Conservation (phyloP, 192 early-diverging fungal genomes). For the Ambispora gerdemannii region DNA sequence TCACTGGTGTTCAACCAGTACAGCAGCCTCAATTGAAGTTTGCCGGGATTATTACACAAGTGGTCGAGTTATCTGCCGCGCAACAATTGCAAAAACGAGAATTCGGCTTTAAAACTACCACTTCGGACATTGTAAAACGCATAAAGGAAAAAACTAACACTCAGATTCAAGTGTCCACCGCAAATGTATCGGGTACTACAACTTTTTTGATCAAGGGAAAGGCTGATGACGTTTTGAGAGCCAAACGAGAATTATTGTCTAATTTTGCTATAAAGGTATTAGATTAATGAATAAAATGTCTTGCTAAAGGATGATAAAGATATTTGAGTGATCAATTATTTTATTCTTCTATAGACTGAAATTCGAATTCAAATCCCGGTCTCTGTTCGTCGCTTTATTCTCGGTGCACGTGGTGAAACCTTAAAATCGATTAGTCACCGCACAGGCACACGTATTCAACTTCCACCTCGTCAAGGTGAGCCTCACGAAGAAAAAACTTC, state of each 20-base stretch:
- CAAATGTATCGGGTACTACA: slow-evolving; percentile 62
- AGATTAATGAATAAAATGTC: too few species aligned
- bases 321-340: too few species aligned
- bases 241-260: slow-evolving; percentile 75
- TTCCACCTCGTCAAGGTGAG: slow-evolving; percentile 58
- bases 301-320: too few species aligned
- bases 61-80: slow-evolving; percentile 22
- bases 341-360: slow-evolving; percentile 1
- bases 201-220: slow-evolving; percentile 85
- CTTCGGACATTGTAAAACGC: slow-evolving; percentile 55
- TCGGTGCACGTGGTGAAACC: slow-evolving; percentile 79
- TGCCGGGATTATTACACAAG: slow-evolving; percentile 7
- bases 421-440: slow-evolving; percentile 70
- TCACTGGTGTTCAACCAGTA: background rate
- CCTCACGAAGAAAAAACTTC: slow-evolving; percentile 37
- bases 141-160: slow-evolving; percentile 69
- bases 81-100: slow-evolving; percentile 29
- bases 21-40: background rate
- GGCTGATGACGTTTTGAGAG: slow-evolving; percentile 70
- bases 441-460: slow-evolving; percentile 71
- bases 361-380: slow-evolving; percentile 59
- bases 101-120: slow-evolving; percentile 35
- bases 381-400: slow-evolving; percentile 74
- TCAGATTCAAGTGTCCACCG: slow-evolving; percentile 80
- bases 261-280: slow-evolving; percentile 65